Evolutionary conservation across 2,329 filamentous ascomycete genomes (phyloP), one percentile per base, ranked within the genome.

Genomic region (Botrytis elliptica): DNA sequence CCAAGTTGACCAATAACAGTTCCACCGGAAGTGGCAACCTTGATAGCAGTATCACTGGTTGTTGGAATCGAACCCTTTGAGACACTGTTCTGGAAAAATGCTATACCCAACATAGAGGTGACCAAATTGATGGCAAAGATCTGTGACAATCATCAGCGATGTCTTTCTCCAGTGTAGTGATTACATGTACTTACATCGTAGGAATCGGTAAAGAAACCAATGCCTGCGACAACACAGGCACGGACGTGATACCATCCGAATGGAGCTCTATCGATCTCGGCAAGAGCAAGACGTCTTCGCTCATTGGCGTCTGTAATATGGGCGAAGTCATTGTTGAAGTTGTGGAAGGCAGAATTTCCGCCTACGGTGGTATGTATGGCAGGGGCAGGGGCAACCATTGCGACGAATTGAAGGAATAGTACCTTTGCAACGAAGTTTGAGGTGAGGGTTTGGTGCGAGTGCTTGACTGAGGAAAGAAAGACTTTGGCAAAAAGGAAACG

Each of bases 141-240:
- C 82, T 80, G 62, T 29, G 66, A 22, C 78, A 42, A 29, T 33
- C 3, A 70, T 77, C 55, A 76, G 57, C 80, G 4, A 38, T 67
- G n/a, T 12, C 4, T 1, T 72, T 82, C 81, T 65, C 87, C 87
- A 81, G 9, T 14, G 40, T 40, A 4, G 6, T 44, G 9, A n/a
- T 22, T 9, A 40, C 25, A 22, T 66, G 33, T 49, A 82, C 96
- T 96, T 84, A 94, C 93, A 80, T 92, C 91, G 83, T 95, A 95
- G 57, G 92, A 92, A 81, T 95, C 93, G 25, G 93, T 95, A 83
- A 96, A 96, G 88, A 97, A 96, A 78, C 93, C 93, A 75, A 95
- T 91, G 79, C 93, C 93, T 44, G 93, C 93, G 38, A 95, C 92
- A 14, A 92, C 84, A 68, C 92, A 88, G 73, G 92, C 91, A 57